These are phyloP conservation scores for Fusarium oligoseptatum DNA, from an alignment of 2,329 filamentous ascomycete genomes.

Conservation along the genomic window DNA sequence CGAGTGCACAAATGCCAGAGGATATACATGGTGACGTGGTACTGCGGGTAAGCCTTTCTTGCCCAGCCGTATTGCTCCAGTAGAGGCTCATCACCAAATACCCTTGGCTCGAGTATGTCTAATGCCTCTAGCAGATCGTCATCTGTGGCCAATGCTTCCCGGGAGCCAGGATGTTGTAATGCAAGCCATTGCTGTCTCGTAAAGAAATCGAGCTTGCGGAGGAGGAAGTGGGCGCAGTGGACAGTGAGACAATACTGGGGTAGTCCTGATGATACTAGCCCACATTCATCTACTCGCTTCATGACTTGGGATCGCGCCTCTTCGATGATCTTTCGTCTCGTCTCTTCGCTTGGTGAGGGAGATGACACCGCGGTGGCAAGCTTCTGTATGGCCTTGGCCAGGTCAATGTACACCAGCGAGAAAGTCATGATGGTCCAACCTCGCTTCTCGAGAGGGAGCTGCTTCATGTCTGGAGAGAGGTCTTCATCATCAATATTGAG, in stretches of 20 bases:
- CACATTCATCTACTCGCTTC: background rate
- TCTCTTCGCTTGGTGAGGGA: background rate
- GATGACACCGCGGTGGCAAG: background rate
- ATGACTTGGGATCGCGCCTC: background rate
- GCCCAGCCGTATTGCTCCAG: background rate
- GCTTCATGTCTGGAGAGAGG: background rate
- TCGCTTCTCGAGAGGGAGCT: background rate
- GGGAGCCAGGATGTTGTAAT: background rate
- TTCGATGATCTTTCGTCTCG: background rate
- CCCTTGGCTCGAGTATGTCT: background rate
- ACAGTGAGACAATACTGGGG: background rate
- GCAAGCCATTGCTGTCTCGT: background rate
- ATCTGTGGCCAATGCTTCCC: background rate
- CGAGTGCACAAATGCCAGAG: background rate
- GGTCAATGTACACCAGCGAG: background rate
- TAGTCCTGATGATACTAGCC: background rate
- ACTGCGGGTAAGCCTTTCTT: background rate
- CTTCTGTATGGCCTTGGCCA: background rate
- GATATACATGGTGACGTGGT: conserved; percentile 1
- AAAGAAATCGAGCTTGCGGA: background rate
- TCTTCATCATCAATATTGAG: background rate
- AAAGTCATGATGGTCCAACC: background rate
- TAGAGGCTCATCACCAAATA: background rate
- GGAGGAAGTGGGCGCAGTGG: background rate
- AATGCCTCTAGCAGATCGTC: background rate